A percentile compares a stretch with the other conserved stretches of the same genome.
These are phyloP conservation scores for Hyaloscypha variabilis DNA, from an alignment of 495 filamentous ascomycete genomes.

Conservation along the genomic window DNA sequence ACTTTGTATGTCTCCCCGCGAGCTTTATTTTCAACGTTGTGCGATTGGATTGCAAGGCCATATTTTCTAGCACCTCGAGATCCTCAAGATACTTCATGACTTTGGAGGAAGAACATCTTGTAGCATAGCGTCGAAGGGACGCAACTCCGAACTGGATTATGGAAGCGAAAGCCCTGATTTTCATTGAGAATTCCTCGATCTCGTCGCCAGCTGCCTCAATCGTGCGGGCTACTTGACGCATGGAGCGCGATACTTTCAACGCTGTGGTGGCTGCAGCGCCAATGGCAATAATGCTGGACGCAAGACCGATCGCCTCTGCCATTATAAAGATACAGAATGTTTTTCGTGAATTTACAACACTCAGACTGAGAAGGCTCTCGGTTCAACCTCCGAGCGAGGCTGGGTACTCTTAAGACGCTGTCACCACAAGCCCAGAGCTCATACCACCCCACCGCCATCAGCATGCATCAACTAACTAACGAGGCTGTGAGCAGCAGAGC, in stretches of 20 bases:
- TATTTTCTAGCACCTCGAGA: background rate
- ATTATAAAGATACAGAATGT: background rate
- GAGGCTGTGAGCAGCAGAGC: background rate
- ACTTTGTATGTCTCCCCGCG: background rate
- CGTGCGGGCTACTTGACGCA: background rate
- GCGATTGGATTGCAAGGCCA: background rate
- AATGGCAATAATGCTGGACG: slow-evolving; percentile 1
- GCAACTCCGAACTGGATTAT: too few species aligned
- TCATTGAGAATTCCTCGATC: background rate
- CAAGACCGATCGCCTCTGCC: slow-evolving; percentile 7
- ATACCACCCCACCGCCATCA: background rate
- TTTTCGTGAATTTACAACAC: too few species aligned
- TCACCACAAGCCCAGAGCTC: background rate
- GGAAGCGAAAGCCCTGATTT: background rate
- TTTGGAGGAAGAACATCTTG: too few species aligned
- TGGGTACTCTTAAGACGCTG: background rate
- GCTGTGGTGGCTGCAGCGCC: background rate
- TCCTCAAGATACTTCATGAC: background rate
- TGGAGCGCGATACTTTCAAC: background rate
- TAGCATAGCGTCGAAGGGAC: background rate
- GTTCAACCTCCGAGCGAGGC: background rate
- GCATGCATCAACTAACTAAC: background rate
- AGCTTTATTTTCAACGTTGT: background rate
- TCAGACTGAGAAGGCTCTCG: background rate
- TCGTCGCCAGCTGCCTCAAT: slow-evolving; percentile 2